Evolutionary conservation across 129 eudicot species (phyloP), one percentile per base, ranked within the genome.

Genomic region (Kitagawia praeruptora): DNA sequence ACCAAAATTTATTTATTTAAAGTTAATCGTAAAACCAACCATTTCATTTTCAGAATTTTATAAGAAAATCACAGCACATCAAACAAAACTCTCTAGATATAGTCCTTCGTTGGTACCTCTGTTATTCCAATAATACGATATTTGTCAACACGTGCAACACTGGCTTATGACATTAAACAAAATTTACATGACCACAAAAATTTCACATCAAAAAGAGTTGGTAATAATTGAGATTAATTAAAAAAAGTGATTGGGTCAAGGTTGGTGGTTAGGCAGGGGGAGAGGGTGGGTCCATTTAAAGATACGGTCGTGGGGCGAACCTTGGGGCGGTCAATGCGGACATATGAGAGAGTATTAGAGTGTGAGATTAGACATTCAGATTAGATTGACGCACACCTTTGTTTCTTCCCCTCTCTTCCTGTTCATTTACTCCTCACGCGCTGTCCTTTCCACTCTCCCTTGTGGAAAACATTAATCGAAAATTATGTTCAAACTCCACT

Each of bases 311-410:
- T 85, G 83, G 83, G 78, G 84, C 83, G 86, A 74, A 84, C 78
- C 89, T 39, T 74, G n/a, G 58, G 83, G 76, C 85, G 85, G 86
- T 88, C 89, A 86, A 84, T 47, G 78, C 86, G 81, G 83, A 67
- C 41, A 67, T 34, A 31, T 3, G 21, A 67, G 31, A 27, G 48
- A 13, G 41, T 56, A 15, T 8, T 16, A 80, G 70, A 74, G 37
- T 69, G 44, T 45, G 71, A 44, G 49, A 73, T 16, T 71, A 16
- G 39, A 61, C 51, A 74, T 82, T 27, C 13, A 63, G 44, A 27
- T 58, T 45, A 74, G 53, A 74, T 31, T 78, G 61, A 78, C 46
- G 18, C 51, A 7, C 75, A 42, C 42, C 25, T 27, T 77, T 54
- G 27, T 77, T 77, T 51, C 28, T 53, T 37, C 28, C 12, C 21